These are phyloP conservation scores for Lathyrus sativus DNA, from an alignment of 306 rosid genomes.

Conservation along the genomic window DNA sequence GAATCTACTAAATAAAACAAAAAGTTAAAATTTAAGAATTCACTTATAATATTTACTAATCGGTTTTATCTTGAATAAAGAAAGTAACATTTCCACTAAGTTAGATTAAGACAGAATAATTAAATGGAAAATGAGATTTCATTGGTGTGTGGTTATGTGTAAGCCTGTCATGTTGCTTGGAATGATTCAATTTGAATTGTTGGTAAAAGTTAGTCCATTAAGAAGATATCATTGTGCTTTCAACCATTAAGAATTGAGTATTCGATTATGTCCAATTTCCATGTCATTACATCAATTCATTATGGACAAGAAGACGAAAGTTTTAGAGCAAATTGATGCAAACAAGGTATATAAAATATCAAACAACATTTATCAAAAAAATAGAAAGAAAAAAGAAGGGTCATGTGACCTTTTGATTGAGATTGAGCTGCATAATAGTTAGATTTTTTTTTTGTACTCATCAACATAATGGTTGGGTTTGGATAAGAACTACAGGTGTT, in stretches of 20 bases:
- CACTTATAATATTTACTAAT: too few species aligned
- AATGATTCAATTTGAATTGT: conserved; percentile 17
- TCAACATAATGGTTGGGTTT: background rate
- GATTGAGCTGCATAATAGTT: conserved; percentile 23
- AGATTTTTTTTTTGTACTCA: background rate
- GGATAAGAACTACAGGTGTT: background rate
- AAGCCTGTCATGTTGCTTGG: background rate
- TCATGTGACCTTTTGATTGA: conserved; percentile 29
- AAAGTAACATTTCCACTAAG: conserved; percentile 1
- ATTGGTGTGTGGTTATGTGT: conserved; percentile 19
- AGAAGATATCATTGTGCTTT: conserved; percentile 4
- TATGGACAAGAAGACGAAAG: conserved; percentile 11
- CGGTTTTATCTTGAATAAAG: background rate
- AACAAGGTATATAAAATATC: background rate
- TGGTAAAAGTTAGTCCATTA: conserved; percentile 21
- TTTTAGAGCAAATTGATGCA: background rate
- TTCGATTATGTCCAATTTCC: conserved; percentile 30
- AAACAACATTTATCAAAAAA: too few species aligned
- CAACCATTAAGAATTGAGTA: conserved; percentile 6
- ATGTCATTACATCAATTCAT: conserved; percentile 18
- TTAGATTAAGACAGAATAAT: background rate
- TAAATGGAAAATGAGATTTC: background rate
- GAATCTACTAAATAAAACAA: too few species aligned
- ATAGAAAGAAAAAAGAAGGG: background rate
- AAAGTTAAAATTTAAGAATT: too few species aligned